A percentile compares a stretch with the other conserved stretches of the same genome.
Conservation (phyloP, 83 land plant genomes). For the Picea abies region DNA sequence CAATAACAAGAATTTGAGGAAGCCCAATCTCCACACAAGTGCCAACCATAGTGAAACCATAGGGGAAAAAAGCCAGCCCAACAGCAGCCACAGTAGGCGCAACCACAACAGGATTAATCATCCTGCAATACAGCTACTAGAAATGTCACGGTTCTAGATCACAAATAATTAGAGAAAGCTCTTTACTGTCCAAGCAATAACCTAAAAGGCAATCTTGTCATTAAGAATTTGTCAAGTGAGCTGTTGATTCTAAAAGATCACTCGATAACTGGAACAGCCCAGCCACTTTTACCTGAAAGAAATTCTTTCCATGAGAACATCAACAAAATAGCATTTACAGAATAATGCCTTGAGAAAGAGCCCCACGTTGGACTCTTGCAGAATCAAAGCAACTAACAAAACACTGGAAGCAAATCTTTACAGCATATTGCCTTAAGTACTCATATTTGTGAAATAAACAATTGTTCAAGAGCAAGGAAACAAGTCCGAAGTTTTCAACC, state of each 20-base stretch:
- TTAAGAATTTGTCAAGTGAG: background rate
- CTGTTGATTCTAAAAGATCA: background rate
- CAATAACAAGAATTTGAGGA: conserved; percentile 76
- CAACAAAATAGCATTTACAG: background rate
- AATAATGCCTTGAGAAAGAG: background rate
- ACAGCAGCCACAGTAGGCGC: conserved; percentile 96
- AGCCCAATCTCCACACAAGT: conserved; percentile 93
- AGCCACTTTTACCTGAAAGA: background rate
- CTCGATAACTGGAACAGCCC: background rate
- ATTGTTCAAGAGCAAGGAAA: background rate
- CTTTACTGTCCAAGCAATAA: background rate
- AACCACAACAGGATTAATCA: conserved; percentile 96
- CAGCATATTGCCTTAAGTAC: background rate
- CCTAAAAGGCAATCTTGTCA: background rate
- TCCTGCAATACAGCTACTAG: conserved; percentile 50
- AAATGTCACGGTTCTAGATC: conserved; percentile 11
- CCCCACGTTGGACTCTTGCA: background rate
- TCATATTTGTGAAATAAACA: background rate
- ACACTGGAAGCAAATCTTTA: background rate
- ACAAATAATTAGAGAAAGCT: background rate
- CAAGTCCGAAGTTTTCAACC: background rate
- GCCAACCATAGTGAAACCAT: conserved; percentile 94
- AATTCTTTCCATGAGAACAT: background rate
- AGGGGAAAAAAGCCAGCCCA: conserved; percentile 94
- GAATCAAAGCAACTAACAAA: background rate